A percentile compares a stretch with the other conserved stretches of the same genome.
These are phyloP conservation scores for Fusarium virguliforme DNA, from an alignment of 2,329 filamentous ascomycete genomes.

Conservation along the genomic window DNA sequence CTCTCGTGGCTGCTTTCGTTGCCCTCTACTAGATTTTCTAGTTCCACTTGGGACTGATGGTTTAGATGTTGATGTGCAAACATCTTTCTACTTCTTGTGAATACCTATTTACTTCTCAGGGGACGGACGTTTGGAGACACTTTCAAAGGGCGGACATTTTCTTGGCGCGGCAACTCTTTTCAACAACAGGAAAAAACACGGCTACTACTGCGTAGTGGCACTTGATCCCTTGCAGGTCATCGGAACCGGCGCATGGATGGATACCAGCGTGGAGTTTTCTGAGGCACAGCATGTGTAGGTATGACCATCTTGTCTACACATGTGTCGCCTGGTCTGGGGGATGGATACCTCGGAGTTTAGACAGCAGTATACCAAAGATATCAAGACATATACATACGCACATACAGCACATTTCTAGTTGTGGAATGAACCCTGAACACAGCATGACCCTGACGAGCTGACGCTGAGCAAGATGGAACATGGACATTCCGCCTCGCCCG, in stretches of 20 bases:
- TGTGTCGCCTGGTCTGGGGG: slow-evolving; percentile 35
- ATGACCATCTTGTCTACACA: slow-evolving; percentile 16
- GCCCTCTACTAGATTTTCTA: slow-evolving; percentile 54
- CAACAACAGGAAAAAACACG: slow-evolving; percentile 10
- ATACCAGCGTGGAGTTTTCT: slow-evolving; percentile 50
- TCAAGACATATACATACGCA: not conserved
- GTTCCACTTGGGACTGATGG: slow-evolving; percentile 19
- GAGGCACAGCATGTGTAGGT: slow-evolving; percentile 36
- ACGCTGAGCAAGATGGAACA: slow-evolving; percentile 10
- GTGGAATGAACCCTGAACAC: slow-evolving; percentile 1
- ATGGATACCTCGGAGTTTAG: slow-evolving; percentile 43
- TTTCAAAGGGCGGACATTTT: slow-evolving; percentile 36
- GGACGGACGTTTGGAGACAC: slow-evolving; percentile 53
- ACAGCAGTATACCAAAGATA: slow-evolving; percentile 22
- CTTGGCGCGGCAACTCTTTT: slow-evolving; percentile 40
- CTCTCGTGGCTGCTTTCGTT: slow-evolving; percentile 59
- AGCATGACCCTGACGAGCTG: slow-evolving; percentile 5
- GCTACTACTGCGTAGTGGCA: slow-evolving; percentile 42
- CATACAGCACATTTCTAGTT: not conserved
- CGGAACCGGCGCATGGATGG: slow-evolving; percentile 47
- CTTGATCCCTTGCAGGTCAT: slow-evolving; percentile 48
- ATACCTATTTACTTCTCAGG: slow-evolving; percentile 48
- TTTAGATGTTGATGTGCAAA: slow-evolving; percentile 8
- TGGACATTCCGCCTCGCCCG: not conserved
- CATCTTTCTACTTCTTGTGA: slow-evolving; percentile 42